A percentile compares a stretch with the other conserved stretches of the same genome.
phyloP scores from a whole-genome alignment of 2,329 filamentous ascomycete genomes.

The Peltaster fructicola region DNA sequence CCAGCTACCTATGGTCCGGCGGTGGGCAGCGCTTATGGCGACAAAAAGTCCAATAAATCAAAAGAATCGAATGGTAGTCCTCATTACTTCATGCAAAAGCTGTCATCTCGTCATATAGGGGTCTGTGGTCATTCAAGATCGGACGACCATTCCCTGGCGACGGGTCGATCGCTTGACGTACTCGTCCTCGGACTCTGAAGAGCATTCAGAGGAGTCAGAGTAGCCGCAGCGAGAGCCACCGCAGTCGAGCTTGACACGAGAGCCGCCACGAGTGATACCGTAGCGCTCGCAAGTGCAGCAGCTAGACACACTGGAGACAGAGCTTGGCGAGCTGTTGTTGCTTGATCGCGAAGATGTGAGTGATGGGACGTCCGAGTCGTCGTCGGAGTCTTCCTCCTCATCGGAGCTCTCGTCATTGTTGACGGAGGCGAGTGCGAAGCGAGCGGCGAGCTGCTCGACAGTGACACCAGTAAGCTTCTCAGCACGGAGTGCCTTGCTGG shows the following conservation, averaged over 20 bases:
- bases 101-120: too few species aligned
- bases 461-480: slow-evolving; percentile 59
- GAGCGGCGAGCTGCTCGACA: slow-evolving; percentile 55
- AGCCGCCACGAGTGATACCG: slow-evolving; percentile 78
- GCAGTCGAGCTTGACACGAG: slow-evolving; percentile 91
- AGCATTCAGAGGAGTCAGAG: slow-evolving; percentile 51
- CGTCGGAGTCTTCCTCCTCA: slow-evolving; percentile 41
- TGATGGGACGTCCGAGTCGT: slow-evolving; percentile 28
- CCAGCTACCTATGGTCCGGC: slow-evolving; percentile 1
- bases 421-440: slow-evolving; percentile 33
- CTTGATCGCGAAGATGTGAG: slow-evolving; percentile 63
- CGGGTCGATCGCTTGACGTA: slow-evolving; percentile 22
- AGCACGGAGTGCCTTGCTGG: slow-evolving; percentile 73
- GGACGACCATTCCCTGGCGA: slow-evolving; percentile 29
- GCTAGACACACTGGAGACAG: slow-evolving; percentile 32
- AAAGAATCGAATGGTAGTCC: too few species aligned
- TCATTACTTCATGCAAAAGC: slow-evolving; percentile 1
- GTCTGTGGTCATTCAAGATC: slow-evolving; percentile 6
- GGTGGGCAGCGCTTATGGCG: background rate
- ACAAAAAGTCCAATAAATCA: too few species aligned
- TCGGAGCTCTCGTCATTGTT: slow-evolving; percentile 35
- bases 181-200: slow-evolving; percentile 47
- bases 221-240: slow-evolving; percentile 77
- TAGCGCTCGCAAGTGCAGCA: slow-evolving; percentile 90
- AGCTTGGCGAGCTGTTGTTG: slow-evolving; percentile 35